phyloP scores from a whole-genome alignment of 306 rosid species.

The Medicago truncatula region DNA sequence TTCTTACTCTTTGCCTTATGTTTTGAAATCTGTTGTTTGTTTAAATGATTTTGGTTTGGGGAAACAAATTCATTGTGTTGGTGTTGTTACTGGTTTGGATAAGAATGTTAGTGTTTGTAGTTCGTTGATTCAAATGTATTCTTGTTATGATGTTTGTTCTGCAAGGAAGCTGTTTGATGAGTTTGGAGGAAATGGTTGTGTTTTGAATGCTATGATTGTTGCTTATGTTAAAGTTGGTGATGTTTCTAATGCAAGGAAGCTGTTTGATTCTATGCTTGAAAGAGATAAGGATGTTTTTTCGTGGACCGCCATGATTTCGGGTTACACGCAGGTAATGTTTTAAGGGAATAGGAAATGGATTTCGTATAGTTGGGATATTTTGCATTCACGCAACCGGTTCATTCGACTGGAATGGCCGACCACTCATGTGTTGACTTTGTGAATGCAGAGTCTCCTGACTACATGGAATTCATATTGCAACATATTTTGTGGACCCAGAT shows the following conservation, averaged over 20 bases:
- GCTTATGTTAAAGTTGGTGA: conserved; percentile 66
- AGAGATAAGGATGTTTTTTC: conserved; percentile 61
- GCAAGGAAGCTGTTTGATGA: conserved; percentile 66
- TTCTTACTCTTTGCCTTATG: conserved; percentile 65
- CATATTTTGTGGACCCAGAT: background rate
- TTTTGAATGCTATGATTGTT: conserved; percentile 65
- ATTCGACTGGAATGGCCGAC: too few relatives aligned
- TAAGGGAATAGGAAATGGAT: background rate
- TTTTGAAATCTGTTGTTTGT: conserved; percentile 56
- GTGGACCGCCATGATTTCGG: conserved; percentile 69
- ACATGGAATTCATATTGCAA: background rate
- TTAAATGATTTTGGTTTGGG: conserved; percentile 43
- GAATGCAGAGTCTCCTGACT: background rate
- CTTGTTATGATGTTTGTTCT: conserved; percentile 45
- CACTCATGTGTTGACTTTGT: background rate
- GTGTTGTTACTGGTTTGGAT: conserved; percentile 53
- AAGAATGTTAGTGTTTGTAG: conserved; percentile 41
- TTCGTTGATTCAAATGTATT: conserved; percentile 66
- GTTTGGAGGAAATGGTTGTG: background rate
- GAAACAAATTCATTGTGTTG: conserved; percentile 57
- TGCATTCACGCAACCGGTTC: background rate
- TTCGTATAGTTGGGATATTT: background rate
- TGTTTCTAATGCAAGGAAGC: conserved; percentile 48
- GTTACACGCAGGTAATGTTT: conserved; percentile 42
- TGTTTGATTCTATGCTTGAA: conserved; percentile 67